These are phyloP conservation scores for Sclerotinia trifoliorum DNA, from an alignment of 2,329 filamentous ascomycete species.

Conservation along the genomic window DNA sequence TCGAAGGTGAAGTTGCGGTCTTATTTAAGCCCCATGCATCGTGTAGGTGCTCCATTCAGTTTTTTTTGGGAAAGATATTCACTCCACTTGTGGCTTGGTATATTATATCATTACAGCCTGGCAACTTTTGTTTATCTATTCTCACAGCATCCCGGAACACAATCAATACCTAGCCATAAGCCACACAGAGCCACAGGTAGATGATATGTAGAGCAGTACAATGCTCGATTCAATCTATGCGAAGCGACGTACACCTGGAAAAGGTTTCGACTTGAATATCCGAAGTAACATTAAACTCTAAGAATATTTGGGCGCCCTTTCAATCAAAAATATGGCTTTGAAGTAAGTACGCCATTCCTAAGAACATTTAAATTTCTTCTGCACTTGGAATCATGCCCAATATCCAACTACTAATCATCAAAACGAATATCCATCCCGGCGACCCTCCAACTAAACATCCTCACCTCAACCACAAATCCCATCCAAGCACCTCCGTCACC, in stretches of 20 bases:
- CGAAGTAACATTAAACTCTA: neutral
- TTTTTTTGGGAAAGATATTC: neutral
- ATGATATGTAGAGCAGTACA: slow-evolving; percentile 18
- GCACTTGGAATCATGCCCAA: neutral
- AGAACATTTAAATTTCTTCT: neutral
- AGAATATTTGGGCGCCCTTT: too few relatives aligned
- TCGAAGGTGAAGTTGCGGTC: neutral
- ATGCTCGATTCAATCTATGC: slow-evolving; percentile 27
- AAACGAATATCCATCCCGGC: neutral
- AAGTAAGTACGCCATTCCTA: neutral
- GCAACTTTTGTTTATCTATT: neutral
- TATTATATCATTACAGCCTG: neutral
- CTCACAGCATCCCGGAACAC: neutral
- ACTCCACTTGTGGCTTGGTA: neutral
- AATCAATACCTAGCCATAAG: neutral
- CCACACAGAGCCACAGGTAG: neutral
- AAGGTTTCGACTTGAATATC: slow-evolving; percentile 22
- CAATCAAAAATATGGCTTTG: neutral
- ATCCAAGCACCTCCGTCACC: neutral
- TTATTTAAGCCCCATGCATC: neutral
- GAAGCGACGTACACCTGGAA: slow-evolving; percentile 37
- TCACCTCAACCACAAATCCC: neutral
- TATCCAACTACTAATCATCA: neutral
- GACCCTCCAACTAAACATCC: too few relatives aligned
- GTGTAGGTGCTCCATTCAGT: neutral